These are phyloP conservation scores for Boletus sp. DNA, from an alignment of 768 basidiomycete species.

Conservation along the genomic window DNA sequence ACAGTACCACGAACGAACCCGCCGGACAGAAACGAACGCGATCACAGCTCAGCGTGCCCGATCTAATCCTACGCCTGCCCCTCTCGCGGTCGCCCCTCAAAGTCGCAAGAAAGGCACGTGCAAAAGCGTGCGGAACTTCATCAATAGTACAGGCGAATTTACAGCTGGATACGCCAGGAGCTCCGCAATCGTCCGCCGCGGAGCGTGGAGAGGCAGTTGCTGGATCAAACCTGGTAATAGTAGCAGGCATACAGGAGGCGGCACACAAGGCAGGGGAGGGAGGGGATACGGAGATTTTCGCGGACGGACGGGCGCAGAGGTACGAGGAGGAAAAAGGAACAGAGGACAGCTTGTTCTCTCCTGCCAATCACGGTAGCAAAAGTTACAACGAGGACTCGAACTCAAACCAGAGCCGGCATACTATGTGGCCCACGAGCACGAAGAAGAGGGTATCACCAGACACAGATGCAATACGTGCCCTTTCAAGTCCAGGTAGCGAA, in stretches of 20 bases:
- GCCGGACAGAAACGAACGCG: conserved; percentile 36
- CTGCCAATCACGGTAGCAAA: not conserved
- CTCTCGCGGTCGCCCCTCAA: conserved; percentile 50
- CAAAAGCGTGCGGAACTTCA: conserved; percentile 26
- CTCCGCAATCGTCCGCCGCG: not conserved
- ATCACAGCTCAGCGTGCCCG: conserved; percentile 49
- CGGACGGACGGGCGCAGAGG: conserved; percentile 5
- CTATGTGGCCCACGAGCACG: conserved; percentile 3
- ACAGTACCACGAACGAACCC: not conserved
- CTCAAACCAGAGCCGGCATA: not conserved
- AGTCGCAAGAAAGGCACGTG: conserved; percentile 39
- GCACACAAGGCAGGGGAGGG: not conserved
- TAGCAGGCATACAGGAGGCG: not conserved
- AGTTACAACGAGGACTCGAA: not conserved
- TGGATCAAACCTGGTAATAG: not conserved
- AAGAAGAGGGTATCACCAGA: conserved; percentile 34
- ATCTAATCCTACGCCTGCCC: conserved; percentile 44
- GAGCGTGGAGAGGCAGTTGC: not conserved
- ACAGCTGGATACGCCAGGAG: not conserved
- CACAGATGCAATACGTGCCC: conserved; percentile 6
- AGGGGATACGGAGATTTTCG: not conserved
- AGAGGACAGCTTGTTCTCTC: conserved; percentile 38
- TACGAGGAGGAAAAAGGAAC: conserved; percentile 23
- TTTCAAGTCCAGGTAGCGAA: conserved; percentile 12
- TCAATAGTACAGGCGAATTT: conserved; percentile 4